Evolutionary conservation across 192 early-diverging fungal genomes (phyloP), one percentile per base, ranked within the genome.

Genomic region (Coemansia sp.): DNA sequence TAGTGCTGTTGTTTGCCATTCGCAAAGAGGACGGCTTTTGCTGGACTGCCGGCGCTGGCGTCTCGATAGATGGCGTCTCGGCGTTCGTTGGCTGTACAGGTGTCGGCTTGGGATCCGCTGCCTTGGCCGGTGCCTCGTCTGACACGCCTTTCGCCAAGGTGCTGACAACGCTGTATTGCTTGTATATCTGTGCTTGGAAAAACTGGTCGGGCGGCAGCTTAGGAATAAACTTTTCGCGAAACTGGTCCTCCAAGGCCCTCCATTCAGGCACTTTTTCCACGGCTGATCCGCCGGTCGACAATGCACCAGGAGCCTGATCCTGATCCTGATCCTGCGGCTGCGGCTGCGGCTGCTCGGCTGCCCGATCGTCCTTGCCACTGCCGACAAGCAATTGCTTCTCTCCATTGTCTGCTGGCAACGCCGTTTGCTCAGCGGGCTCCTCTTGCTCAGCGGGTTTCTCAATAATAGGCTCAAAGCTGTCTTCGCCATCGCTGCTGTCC

Each of bases 1-100:
- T 51, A 25, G 4, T 28, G 30, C 13, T 19, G 23, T 62, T 50
- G 16, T 8, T 50, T n/a, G 54, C 30, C 13, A 48, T 56, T 60
- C 69, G 48, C 19, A 75, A 36, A 4, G 73, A 75, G 2, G 73
- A 75, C 22, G 68, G 73, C 61, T 75, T 75, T n/a, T 75, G 73
- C 24, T 62, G 61, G 39, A 42, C 14, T 13, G 13, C 39, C 32
- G 42, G 36, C 19, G 25, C 27, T 28, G 47, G 28, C 19, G 54
- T 23, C 30, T 32, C 30, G 30, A 32, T 32, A 32, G 4, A 32
- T n/a, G 20, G 23, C 0, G 49, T 7, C 22, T 23, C 1, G 6
- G 20, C 29, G 1, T 30, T 18, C 35, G 10, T 18, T 28, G 3
- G 59, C 9, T 50, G 28, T 30, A 23, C 60, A 18, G 20, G 4